Base-by-base conservation (phyloP, 495 filamentous ascomycete species). In the Elasticomyces elasticus region DNA sequence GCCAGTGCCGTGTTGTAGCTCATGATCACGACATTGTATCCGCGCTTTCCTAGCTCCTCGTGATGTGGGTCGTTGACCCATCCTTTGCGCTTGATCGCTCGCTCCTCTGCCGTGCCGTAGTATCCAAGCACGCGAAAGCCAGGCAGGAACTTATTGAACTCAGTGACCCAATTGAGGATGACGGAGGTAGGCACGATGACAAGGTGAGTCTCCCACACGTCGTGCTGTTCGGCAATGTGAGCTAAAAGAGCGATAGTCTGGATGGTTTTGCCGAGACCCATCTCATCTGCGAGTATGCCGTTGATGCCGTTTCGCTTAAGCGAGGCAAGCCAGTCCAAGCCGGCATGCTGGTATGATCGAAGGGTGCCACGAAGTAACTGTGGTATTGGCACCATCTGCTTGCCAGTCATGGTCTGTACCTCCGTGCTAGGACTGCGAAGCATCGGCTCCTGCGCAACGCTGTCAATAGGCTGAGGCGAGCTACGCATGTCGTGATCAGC, bases 111-210 rank as follows among this genome's bases (percentile, higher is more conserved):
- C 37, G 80, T 86, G 13, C 94, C 94, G 65, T 97, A 97, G 72
- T 99, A 99, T 1, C 89, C 90, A 58, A 97, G 80, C 55, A 97
- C 90, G 65, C 95, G 97, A 77, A 99, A 99, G 1, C 94, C 94
- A 12, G 94, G 94, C 46, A 88, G 89, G 83, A 89, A 99, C 68
- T 97, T 97, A 64, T 97, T 97, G 76, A 99, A 99, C 68, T 99
- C 94, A 84, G 95, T 96, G 66, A 97, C 94, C 94, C 94, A 99
- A 66, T 99, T 99, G 49, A 99, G 81, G 76, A 99, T 95, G 26
- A 99, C 94, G 69, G 89, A 95, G 9, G 94, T 97, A 1, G 94
- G 94, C 6, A 99, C 94, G 56, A 99, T 85, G 33, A 99, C 85
- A 20, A 99, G 72, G 74, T 99, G 94, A 0, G 94, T 88, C 0